A percentile compares a stretch with the other conserved stretches of the same genome.
phyloP scores from a whole-genome alignment of 2,329 filamentous ascomycete genomes.

The Pseudogymnoascus sp. region DNA sequence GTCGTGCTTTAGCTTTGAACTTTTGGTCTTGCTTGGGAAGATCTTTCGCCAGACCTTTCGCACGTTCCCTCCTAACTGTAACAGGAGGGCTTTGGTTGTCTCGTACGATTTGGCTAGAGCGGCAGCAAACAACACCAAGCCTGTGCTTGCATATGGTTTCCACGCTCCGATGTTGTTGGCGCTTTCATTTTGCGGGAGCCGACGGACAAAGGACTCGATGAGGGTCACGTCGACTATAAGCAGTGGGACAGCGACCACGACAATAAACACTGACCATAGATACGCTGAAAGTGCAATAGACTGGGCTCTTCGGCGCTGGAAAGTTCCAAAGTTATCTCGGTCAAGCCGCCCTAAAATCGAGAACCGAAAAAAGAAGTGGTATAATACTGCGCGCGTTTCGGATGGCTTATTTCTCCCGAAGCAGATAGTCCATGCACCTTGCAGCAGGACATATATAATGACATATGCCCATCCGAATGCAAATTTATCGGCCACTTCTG shows the following conservation, averaged over 20 bases:
- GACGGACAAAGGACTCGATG: not conserved
- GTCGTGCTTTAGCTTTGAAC: not conserved
- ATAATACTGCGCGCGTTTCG: not conserved
- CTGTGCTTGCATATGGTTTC: not conserved
- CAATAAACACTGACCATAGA: not conserved
- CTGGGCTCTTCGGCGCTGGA: not conserved
- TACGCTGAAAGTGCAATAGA: not conserved
- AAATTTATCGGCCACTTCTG: not conserved
- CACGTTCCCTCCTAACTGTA: not conserved
- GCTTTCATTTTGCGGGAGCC: not conserved
- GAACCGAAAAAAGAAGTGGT: not conserved
- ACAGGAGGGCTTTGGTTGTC: not conserved
- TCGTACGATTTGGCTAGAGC: not conserved
- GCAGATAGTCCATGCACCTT: not conserved
- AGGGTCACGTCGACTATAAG: not conserved
- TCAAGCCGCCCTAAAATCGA: not conserved
- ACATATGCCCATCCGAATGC: not conserved
- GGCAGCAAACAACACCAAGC: not conserved
- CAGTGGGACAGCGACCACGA: not conserved
- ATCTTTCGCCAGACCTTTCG: not conserved
- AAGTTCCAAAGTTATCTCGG: not conserved
- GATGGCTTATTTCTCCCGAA: constrained; percentile 1
- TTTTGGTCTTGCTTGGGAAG: not conserved
- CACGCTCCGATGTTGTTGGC: not conserved
- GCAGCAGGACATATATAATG: not conserved